phyloP scores from a whole-genome alignment of 2,329 filamentous ascomycete genomes.

The Penicillium hordei region DNA sequence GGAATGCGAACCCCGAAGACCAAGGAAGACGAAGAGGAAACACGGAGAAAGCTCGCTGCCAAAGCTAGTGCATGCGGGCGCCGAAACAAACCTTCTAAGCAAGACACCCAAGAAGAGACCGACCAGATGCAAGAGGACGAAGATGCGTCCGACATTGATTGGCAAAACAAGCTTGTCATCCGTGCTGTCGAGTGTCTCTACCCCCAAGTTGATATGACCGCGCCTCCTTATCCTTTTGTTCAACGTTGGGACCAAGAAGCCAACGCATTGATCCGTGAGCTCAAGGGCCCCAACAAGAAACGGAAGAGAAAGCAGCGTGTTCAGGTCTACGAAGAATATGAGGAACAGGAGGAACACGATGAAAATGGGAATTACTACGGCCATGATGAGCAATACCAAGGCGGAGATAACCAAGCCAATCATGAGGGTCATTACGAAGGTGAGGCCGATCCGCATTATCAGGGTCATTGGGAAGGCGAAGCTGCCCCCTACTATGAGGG shows the following conservation, averaged over 20 bases:
- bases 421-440: conserved; percentile 23
- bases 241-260: conserved; percentile 86
- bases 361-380: conserved; percentile 36
- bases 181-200: conserved; percentile 80
- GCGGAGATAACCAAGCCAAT: conserved; percentile 28
- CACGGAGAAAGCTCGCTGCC: conserved; percentile 61
- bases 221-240: conserved; percentile 85
- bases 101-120: not conserved
- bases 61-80: conserved; percentile 42
- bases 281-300: conserved; percentile 38
- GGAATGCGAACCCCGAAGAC: conserved; percentile 68
- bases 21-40: conserved; percentile 65
- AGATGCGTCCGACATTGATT: conserved; percentile 60
- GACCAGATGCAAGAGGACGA: conserved; percentile 23
- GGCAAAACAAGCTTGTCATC: conserved; percentile 72
- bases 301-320: conserved; percentile 55
- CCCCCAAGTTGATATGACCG: conserved; percentile 65
- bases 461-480: not conserved
- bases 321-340: conserved; percentile 42
- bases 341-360: conserved; percentile 45
- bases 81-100: not conserved
- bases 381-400: conserved; percentile 42
- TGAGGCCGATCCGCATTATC: conserved; percentile 1
- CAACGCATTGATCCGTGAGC: conserved; percentile 46
- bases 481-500: conserved; percentile 24